A percentile compares a stretch with the other conserved stretches of the same genome.
phyloP scores from a whole-genome alignment of 139 green algal genomes.

The Tetradesmus lagerheimii region DNA sequence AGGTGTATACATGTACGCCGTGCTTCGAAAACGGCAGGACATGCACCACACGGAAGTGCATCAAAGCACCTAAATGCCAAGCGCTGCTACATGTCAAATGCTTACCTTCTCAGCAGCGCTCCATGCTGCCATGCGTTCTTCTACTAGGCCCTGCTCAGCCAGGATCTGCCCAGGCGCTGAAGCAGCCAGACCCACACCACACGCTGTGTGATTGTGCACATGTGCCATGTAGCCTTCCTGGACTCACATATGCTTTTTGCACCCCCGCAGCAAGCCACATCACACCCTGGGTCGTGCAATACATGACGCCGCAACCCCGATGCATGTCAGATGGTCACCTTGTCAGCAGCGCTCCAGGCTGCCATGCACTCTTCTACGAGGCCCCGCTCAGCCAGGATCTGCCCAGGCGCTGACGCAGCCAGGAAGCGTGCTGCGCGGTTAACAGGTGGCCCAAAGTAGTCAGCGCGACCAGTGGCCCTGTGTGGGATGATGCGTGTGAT shows the following conservation, averaged over 20 bases:
- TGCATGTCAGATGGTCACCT: too few species aligned
- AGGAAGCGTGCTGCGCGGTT: slow-evolving; percentile 68
- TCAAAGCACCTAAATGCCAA: too few species aligned
- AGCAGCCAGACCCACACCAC: neutral
- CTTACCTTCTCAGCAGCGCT: neutral
- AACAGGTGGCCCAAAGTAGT: slow-evolving; percentile 69
- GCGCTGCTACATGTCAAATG: too few species aligned
- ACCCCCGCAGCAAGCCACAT: neutral
- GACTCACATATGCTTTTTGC: too few species aligned
- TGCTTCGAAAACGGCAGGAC: too few species aligned
- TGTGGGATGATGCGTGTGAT: slow-evolving; percentile 52
- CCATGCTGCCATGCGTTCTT: slow-evolving; percentile 22
- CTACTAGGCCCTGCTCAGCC: slow-evolving; percentile 43
- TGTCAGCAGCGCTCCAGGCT: neutral
- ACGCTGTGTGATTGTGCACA: too few species aligned
- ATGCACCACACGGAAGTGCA: too few species aligned
- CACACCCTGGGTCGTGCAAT: too few species aligned
- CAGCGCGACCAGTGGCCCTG: slow-evolving; percentile 55
- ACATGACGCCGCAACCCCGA: too few species aligned
- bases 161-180: slow-evolving; percentile 62
- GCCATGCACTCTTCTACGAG: slow-evolving; percentile 43
- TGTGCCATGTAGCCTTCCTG: too few species aligned
- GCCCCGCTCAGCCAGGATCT: slow-evolving; percentile 57
- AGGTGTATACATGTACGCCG: neutral
- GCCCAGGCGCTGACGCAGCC: slow-evolving; percentile 48